Percentiles rank a stretch among this genome's conserved stretches.
Conservation (phyloP, 768 basidiomycete species). For the Mrakia gelida region DNA sequence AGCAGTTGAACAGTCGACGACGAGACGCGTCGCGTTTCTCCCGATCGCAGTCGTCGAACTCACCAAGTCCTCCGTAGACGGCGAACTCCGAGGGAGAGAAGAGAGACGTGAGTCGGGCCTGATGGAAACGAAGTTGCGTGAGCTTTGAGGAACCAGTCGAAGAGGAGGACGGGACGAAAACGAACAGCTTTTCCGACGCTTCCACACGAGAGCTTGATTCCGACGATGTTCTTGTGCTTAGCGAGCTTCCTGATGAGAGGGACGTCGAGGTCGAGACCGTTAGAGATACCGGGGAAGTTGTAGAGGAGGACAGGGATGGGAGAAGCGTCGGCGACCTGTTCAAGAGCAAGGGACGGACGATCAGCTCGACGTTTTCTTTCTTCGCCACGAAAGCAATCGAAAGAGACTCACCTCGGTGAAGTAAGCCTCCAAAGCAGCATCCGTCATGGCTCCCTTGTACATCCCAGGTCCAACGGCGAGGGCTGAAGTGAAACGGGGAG, state of each 20-base stretch:
- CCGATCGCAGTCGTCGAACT: neutral
- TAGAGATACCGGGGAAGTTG: conserved; percentile 43
- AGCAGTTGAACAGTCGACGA: neutral
- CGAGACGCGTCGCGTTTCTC: neutral
- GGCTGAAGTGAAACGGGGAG: neutral
- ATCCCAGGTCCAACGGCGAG: conserved; percentile 17
- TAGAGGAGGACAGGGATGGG: conserved; percentile 44
- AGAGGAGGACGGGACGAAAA: neutral
- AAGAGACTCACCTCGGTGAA: conserved; percentile 15
- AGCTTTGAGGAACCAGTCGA: neutral
- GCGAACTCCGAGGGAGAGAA: conserved; percentile 10
- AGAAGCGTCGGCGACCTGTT: conserved; percentile 41
- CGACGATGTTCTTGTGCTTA: conserved; percentile 44
- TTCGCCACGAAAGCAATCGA: neutral
- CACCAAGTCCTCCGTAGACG: conserved; percentile 31
- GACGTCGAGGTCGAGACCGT: conserved; percentile 44
- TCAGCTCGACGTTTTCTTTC: neutral
- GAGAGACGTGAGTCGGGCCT: conserved; percentile 13
- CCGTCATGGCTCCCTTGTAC: conserved; percentile 11
- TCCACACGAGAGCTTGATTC: conserved; percentile 39
- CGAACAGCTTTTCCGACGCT: conserved; percentile 14
- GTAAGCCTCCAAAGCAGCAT: conserved; percentile 22
- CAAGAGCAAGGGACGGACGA: neutral
- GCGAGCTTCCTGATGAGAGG: conserved; percentile 42
- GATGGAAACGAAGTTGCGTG: neutral